Evolutionary conservation across 257 asterid genomes (phyloP), one percentile per base, ranked within the genome.

Genomic region (Forsythia viridissima): DNA sequence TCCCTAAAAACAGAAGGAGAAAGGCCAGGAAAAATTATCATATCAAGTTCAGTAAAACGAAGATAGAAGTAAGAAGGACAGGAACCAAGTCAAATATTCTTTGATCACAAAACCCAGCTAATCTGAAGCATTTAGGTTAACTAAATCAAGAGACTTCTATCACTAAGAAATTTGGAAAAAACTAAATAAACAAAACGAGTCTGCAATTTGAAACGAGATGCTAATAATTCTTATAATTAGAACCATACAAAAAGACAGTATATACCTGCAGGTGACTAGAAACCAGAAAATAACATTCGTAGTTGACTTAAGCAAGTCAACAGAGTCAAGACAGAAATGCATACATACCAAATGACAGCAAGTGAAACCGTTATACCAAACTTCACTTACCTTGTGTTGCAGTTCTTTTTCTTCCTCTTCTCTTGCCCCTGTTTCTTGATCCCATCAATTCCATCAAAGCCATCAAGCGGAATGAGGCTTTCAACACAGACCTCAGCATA

Each of bases 401-500:
- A 76, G 61, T 41, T 80, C 80, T 76, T 82, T 72, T 63, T 52
- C 42, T 63, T 85, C 80, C 46, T 77, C 69, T 71, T 66, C 68
- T 37, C 69, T 30, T 5, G 77, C 16, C 77, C 73, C 8, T 1
- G 83, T 74, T 84, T 83, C 86, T 89, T 80, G 13, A 59, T 73
- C 40, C 13, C 79, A 77, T 18, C 76, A 9, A 46, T 66, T 8
- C 34, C 61, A 37, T 0, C 63, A 3, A 81, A 72, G 74, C 79
- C 83, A 66, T 78, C 82, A 77, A 78, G 80, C 34, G 80, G 77
- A 69, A 90, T 68, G 79, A 91, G 94, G 82, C 86, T 88, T 79
- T 79, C 87, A 30, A 87, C 82, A 76, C 86, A 82, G n/a, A 73
- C 75, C 51, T 84, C 87, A 4, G 89, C 91, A 72, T 87, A 88